Base-by-base conservation (phyloP, 129 eudicot genomes). In the Helianthus annuus region DNA sequence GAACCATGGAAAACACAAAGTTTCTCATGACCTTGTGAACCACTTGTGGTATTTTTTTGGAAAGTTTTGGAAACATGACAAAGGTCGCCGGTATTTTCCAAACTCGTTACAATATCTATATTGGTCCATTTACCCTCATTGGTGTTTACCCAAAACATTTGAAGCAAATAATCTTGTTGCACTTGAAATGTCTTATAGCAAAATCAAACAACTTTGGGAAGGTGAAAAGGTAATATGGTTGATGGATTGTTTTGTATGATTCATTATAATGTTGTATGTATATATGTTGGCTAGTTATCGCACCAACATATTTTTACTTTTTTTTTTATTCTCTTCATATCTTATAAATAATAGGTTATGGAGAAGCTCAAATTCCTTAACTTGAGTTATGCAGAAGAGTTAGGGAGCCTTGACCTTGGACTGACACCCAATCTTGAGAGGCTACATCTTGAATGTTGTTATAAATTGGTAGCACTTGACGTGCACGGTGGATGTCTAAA, bases 91-190 rank as follows among this genome's bases (percentile, higher is more conserved):
- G 1, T 38, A 17, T 64, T 24, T 70, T 12, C 56, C 75, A 22
- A 42, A 57, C 42, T 5, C 22, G 1, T 68, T 71, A 59, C 66
- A 4, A 22, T 58, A 42, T 42, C 45, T 71, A 5, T 0, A 2
- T 42, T 57, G 76, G 67, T 0, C 0, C 0, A 0, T 6, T 0
- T 58, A 24, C 67, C 46, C 16, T 42, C 3, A 19, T 56, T 7
- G 54, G 66, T 12, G 39, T 70, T 70, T 70, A 36, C 55, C 55
- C 9, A 56, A 55, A 70, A 16, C 54, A 39, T 70, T 70, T 70
- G 36, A 40, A 56, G 65, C 54, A 6, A 24, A 19, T 11, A 57
- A 70, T 22, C 65, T 70, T 19, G 75, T 70, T 56, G 5, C 42
- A 4, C 66, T 70, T 40, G 15, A 4, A 32, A 29, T 69, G 73